Evolutionary conservation across 768 basidiomycete species (phyloP).

Genomic region (Strobilomyces confusus): DNA sequence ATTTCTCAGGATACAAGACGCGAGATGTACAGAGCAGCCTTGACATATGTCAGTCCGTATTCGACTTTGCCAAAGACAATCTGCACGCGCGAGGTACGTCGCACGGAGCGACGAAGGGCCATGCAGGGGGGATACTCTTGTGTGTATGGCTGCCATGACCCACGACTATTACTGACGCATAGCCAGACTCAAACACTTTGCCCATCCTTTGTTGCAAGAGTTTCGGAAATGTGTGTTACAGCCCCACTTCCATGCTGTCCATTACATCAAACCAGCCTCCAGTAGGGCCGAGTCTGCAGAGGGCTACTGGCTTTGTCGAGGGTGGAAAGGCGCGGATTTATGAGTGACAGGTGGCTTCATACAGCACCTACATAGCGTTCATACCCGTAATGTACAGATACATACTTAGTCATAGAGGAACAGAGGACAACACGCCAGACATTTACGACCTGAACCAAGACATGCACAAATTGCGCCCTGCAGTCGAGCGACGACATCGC

Average conservation of each 20-base stretch:
- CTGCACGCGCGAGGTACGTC: constrained; percentile 45
- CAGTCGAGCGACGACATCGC: not conserved
- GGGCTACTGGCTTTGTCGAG: constrained; percentile 82
- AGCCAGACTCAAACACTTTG: constrained; percentile 79
- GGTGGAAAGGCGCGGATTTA: constrained; percentile 43
- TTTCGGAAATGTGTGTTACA: constrained; percentile 60
- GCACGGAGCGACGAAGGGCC: constrained; percentile 42
- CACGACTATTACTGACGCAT: not conserved
- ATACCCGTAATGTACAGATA: constrained; percentile 15
- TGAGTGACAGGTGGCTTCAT: not conserved
- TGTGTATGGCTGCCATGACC: constrained; percentile 28
- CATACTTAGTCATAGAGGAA: constrained; percentile 7
- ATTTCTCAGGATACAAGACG: constrained; percentile 64
- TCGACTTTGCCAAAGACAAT: constrained; percentile 57
- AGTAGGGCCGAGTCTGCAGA: constrained; percentile 78
- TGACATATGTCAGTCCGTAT: constrained; percentile 70
- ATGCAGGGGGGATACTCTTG: constrained; percentile 42
- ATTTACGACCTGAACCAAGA: not conserved
- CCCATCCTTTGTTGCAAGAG: constrained; percentile 62
- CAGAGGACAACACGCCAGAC: not conserved
- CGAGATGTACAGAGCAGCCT: constrained; percentile 68
- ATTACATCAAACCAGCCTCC: constrained; percentile 74
- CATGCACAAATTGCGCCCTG: not conserved
- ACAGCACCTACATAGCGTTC: constrained; percentile 1
- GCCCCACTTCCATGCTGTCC: constrained; percentile 63